Conservation (phyloP, 805 yeast species). For the Yarrowia sp. region DNA sequence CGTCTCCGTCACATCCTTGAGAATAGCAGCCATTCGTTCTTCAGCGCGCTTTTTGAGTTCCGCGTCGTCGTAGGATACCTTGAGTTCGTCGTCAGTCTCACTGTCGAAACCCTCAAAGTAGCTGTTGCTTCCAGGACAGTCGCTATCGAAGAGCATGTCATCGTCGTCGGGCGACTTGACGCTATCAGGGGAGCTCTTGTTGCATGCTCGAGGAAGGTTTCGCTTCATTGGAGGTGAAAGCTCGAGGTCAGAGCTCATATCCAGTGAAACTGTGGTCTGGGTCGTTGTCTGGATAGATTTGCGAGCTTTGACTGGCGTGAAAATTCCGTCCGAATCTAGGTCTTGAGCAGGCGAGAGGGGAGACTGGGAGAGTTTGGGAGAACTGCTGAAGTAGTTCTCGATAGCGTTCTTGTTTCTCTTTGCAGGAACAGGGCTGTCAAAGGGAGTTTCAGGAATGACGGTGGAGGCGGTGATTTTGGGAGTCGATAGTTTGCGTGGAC, state of each 20-base stretch:
- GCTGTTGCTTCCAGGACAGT: neutral
- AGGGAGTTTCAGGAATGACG: neutral
- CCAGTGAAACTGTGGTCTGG: neutral
- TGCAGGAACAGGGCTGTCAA: neutral
- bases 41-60: neutral
- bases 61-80: neutral
- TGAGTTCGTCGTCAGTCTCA: constrained; percentile 9
- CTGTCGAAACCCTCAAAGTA: neutral
- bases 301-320: neutral
- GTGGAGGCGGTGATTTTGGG: neutral
- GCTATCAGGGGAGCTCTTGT: constrained; percentile 9
- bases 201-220: no score
- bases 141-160: neutral
- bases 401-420: neutral
- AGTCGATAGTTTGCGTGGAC: neutral
- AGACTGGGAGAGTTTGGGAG: neutral
- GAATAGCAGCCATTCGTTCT: constrained; percentile 3
- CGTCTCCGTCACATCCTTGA: constrained; percentile 1
- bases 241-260: neutral
- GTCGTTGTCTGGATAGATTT: neutral
- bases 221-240: no score
- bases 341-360: constrained; percentile 3
- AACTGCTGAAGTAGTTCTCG: neutral
- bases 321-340: neutral
- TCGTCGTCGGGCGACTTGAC: neutral